A percentile compares a stretch with the other conserved stretches of the same genome.
phyloP scores from a whole-genome alignment of 2,329 filamentous ascomycete species.

The Clarireedia monteithiana region DNA sequence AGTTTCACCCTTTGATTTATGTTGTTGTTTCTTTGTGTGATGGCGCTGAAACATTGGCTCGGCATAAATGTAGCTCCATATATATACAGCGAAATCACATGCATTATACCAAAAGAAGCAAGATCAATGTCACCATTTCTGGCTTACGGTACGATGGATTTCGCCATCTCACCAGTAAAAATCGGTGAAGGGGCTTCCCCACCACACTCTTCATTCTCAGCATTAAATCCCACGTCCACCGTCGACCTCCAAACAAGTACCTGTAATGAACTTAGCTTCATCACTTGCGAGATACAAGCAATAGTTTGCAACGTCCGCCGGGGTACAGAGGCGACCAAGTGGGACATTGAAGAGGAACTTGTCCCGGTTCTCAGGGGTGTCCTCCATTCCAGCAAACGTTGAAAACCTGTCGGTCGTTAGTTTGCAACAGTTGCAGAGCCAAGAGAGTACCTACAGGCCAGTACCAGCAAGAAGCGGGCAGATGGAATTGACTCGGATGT shows the following conservation, averaged over 20 bases:
- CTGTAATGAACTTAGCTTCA: conserved; percentile 65
- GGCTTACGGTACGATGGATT: too few species aligned
- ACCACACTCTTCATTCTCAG: background rate
- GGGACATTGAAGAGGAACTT: conserved; percentile 47
- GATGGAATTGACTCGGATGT: conserved; percentile 67
- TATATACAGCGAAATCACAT: too few species aligned
- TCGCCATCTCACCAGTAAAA: background rate
- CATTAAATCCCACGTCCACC: conserved; percentile 37
- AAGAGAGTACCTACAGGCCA: conserved; percentile 36
- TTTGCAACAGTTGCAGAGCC: conserved; percentile 16
- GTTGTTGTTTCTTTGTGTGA: too few species aligned
- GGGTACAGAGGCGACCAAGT: conserved; percentile 46
- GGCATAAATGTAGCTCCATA: too few species aligned
- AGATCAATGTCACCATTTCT: too few species aligned
- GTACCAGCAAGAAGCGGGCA: conserved; percentile 62
- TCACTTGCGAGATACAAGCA: conserved; percentile 64
- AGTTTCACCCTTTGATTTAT: too few species aligned
- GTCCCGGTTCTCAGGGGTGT: conserved; percentile 53
- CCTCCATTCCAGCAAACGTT: conserved; percentile 50
- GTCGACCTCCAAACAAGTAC: conserved; percentile 61
- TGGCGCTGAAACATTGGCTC: too few species aligned
- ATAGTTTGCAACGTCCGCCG: conserved; percentile 62
- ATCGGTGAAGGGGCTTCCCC: background rate
- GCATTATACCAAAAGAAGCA: too few species aligned
- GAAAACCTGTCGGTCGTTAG: conserved; percentile 19